Conservation (phyloP, 2,329 filamentous ascomycete genomes). For the Cladosporium cucumerinum region DNA sequence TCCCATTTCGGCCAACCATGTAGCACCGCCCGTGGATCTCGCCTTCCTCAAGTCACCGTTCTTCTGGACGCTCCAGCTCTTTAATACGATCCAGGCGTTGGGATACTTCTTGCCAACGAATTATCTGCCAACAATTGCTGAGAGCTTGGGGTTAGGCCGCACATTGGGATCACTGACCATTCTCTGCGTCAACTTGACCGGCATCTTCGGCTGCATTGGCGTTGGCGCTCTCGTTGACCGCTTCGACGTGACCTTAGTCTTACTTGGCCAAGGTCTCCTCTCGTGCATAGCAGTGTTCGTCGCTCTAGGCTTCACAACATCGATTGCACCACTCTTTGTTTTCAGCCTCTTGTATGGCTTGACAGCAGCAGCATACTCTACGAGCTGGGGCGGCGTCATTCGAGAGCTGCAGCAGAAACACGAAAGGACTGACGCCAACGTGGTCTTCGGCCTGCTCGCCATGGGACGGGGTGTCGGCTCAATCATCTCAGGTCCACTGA, state of each 20-base stretch:
- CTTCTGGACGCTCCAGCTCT: conserved; percentile 45
- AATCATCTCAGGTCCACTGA: conserved; percentile 51
- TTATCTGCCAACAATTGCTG: conserved; percentile 44
- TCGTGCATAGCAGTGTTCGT: conserved; percentile 39
- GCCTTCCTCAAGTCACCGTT: conserved; percentile 35
- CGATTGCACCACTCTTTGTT: conserved; percentile 39
- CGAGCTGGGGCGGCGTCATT: conserved; percentile 34
- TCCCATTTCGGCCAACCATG: conserved; percentile 21
- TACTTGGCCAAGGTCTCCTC: conserved; percentile 38
- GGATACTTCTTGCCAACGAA: conserved; percentile 45
- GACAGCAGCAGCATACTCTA: conserved; percentile 41
- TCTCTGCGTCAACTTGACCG: conserved; percentile 40
- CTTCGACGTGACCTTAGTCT: conserved; percentile 38
- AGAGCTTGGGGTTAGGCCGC: conserved; percentile 35
- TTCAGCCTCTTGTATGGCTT: conserved; percentile 45
- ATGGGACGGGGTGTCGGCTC: conserved; percentile 52
- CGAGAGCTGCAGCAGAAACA: conserved; percentile 22
- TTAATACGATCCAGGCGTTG: conserved; percentile 41
- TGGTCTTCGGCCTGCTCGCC: conserved; percentile 49
- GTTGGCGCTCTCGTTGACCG: conserved; percentile 41
- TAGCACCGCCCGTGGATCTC: conserved; percentile 32
- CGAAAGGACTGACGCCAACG: conserved; percentile 42
- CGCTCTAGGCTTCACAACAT: conserved; percentile 47
- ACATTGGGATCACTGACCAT: conserved; percentile 38
- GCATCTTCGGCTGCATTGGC: conserved; percentile 37